Evolutionary conservation across 176 grass and related monocot species (phyloP).

Genomic region (Aegilops tauschii): DNA sequence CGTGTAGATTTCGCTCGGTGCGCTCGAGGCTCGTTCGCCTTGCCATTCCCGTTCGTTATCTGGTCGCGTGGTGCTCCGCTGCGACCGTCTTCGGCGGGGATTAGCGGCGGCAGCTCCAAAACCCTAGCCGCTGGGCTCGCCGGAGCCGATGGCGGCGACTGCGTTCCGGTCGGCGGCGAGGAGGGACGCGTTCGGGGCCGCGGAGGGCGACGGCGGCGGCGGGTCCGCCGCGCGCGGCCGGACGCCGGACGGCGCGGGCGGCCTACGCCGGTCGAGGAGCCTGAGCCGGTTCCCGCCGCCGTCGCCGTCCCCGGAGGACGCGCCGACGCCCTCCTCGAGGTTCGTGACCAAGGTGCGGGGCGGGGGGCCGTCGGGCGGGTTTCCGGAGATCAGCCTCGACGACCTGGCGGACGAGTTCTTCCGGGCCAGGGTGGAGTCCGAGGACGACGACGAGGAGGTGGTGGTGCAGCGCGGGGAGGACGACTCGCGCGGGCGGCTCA

Average conservation of each 20-base stretch:
- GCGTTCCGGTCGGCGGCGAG: conserved; percentile 33
- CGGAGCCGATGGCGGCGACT: background rate
- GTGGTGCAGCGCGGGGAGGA: conserved; percentile 10
- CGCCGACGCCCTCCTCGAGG: conserved; percentile 59
- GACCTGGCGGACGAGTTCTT: conserved; percentile 97
- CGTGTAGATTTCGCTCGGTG: background rate
- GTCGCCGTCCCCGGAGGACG: conserved; percentile 48
- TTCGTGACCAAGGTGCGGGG: conserved; percentile 71
- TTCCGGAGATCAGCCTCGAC: conserved; percentile 80
- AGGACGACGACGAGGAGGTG: conserved; percentile 53
- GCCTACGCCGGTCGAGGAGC: conserved; percentile 64
- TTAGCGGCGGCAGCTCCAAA: conserved; percentile 5
- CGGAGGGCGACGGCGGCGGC: conserved; percentile 13
- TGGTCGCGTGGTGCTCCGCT: background rate
- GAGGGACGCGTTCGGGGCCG: conserved; percentile 21
- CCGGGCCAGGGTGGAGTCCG: conserved; percentile 83
- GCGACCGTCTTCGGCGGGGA: background rate
- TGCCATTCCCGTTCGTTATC: conserved; percentile 27
- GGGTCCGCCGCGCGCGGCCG: conserved; percentile 33
- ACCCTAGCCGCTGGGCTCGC: conserved; percentile 25
- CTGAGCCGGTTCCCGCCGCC: conserved; percentile 72
- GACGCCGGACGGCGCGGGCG: background rate
- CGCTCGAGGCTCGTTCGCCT: conserved; percentile 1
- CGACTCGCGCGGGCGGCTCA: conserved; percentile 27
- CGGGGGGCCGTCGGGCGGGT: background rate